A percentile compares a stretch with the other conserved stretches of the same genome.
Conservation (phyloP, 2,329 filamentous ascomycete species). For the Cordyceps tenuipes region DNA sequence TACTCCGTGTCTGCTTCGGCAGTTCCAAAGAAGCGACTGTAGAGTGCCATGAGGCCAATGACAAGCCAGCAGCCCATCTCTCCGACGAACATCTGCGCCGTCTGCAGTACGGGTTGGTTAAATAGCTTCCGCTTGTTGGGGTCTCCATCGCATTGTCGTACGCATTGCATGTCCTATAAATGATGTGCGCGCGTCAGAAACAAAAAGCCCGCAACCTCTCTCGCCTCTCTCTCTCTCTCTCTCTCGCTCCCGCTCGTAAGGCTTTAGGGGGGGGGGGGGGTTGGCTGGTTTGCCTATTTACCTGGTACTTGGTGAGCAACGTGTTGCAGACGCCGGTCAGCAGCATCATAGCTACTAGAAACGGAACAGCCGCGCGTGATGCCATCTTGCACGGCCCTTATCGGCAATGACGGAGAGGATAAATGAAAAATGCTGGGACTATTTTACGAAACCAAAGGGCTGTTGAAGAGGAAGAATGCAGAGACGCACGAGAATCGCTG, state of each 20-base stretch:
- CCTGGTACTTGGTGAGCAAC: conserved; percentile 92
- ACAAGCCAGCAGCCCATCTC: conserved; percentile 96
- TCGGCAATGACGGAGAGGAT: not conserved
- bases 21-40: conserved; percentile 46
- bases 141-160: conserved; percentile 69
- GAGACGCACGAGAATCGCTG: not conserved
- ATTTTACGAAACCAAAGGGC: not conserved
- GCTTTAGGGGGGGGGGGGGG: conserved; percentile 21
- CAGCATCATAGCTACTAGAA: conserved; percentile 93
- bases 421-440: not conserved
- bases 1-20: conserved; percentile 48
- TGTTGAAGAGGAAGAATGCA: not conserved
- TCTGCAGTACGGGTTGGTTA: conserved; percentile 93
- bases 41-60: conserved; percentile 60
- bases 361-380: conserved; percentile 62
- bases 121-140: conserved; percentile 64
- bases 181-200: not conserved
- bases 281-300: conserved; percentile 26
- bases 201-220: not conserved
- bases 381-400: conserved; percentile 47
- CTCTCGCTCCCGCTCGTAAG: not conserved
- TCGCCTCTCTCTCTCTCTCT: not conserved
- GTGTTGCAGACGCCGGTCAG: conserved; percentile 95
- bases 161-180: conserved; percentile 88
- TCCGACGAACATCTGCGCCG: conserved; percentile 95